These are phyloP conservation scores for Ophiostoma tasmaniense DNA, from an alignment of 2,329 filamentous ascomycete genomes.

Conservation along the genomic window DNA sequence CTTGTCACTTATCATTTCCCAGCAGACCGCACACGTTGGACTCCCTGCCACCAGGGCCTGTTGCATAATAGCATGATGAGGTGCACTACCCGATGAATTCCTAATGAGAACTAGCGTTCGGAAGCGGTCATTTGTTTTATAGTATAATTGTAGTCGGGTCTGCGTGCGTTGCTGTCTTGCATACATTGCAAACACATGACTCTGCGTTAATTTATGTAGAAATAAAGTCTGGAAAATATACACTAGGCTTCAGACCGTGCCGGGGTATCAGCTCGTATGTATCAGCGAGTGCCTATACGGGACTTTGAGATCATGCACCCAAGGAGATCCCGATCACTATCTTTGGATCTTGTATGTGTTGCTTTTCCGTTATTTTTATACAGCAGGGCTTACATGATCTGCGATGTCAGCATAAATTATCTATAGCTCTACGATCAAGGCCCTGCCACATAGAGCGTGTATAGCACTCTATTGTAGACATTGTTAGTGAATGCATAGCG, in stretches of 20 bases:
- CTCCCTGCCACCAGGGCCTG: neutral
- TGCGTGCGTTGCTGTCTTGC: neutral
- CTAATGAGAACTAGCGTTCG: neutral
- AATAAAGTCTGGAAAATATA: neutral
- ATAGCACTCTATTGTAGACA: neutral
- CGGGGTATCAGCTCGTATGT: neutral
- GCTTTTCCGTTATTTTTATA: neutral
- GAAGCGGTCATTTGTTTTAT: neutral
- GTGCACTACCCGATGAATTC: neutral
- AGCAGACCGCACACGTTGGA: neutral
- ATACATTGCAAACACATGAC: neutral
- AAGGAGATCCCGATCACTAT: neutral
- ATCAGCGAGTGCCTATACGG: neutral
- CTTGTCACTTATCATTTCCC: neutral
- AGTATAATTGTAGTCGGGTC: neutral
- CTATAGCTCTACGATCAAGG: too few relatives aligned
- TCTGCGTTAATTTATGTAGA: neutral
- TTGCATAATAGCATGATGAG: neutral
- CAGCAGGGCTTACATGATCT: too few relatives aligned
- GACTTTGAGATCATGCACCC: neutral
- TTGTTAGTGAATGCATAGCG: neutral
- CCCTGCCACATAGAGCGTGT: too few relatives aligned
- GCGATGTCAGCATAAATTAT: too few relatives aligned
- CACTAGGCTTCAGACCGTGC: neutral
- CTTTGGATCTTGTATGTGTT: neutral